These are phyloP conservation scores for Neofusicoccum cordaticola DNA, from an alignment of 2,329 filamentous ascomycete genomes.

Conservation along the genomic window DNA sequence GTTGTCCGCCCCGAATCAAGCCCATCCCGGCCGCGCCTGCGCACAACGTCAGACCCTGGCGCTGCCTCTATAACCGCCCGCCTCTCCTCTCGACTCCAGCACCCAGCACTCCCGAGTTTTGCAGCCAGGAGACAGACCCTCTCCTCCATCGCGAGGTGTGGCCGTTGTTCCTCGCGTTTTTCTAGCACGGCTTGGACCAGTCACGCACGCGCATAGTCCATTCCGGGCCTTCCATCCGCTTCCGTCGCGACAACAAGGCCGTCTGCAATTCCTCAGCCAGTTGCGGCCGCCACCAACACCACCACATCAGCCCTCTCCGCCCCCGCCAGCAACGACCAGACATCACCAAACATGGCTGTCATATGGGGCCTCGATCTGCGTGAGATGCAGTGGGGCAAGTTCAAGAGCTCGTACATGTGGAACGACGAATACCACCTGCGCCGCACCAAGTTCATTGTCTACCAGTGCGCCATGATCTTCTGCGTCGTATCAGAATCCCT, in stretches of 20 bases:
- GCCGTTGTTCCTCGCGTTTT: not conserved
- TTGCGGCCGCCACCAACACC: not conserved
- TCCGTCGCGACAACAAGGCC: not conserved
- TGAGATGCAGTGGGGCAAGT: conserved; percentile 59
- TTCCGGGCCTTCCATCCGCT: not conserved
- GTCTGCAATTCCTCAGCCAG: not conserved
- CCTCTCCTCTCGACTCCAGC: not conserved
- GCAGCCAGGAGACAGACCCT: no score
- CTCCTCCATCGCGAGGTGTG: not conserved
- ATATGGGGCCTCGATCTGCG: conserved; percentile 58
- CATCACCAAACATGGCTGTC: conserved; percentile 38
- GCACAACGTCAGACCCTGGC: conserved; percentile 4
- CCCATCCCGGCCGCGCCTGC: not conserved
- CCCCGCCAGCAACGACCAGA: not conserved
- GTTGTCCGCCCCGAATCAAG: not conserved
- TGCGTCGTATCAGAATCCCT: conserved; percentile 57
- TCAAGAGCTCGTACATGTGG: conserved; percentile 59
- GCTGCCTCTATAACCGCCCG: not conserved
- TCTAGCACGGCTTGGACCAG: not conserved
- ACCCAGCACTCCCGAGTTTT: no score
- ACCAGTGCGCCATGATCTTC: conserved; percentile 58
- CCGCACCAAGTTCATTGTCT: conserved; percentile 58
- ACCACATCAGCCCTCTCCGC: not conserved
- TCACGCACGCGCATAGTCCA: not conserved
- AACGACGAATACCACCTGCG: conserved; percentile 55